Base-by-base conservation (phyloP, 768 basidiomycete species). In the Boletales sp. region DNA sequence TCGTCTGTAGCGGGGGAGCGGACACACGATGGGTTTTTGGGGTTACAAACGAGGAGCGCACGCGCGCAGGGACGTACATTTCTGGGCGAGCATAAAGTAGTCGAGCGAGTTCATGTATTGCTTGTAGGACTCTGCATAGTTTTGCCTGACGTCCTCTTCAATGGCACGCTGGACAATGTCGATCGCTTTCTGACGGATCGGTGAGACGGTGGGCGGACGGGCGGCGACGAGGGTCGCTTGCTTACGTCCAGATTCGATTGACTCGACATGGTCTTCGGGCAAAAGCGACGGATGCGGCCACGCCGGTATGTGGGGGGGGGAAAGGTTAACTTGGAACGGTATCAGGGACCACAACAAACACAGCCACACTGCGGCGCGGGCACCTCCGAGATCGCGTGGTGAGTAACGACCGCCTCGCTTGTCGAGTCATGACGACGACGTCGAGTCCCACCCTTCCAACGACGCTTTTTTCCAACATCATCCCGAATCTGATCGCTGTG, bases 81-180 rank as follows among this genome's bases (percentile, higher is more conserved):
- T 94, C 66, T 92, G 76, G 9, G 94, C 94, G 57, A 97, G 88
- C 89, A 97, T 92, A 69, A 99, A 99, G 67, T 95, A 99, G 66
- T 99, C 97, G 52, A 98, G 79, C 1, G 91, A 80, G 77, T 97
- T 95, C 75, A 88, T 86, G 72, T 97, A 97, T 56, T 84, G 81
- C 73, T 90, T 94, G 81, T 91, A 95, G 17, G 94, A 94, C 61
- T 94, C 93, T 7, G 81, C 74, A 72, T 97, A 99, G 71, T 97
- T 91, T 69, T 88, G 86, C 68, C 93, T 93, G 53, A 79, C 78
- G 72, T 99, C 97, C 54, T 90, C 87, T 50, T 94, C 93, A 61
- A 95, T 94, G 50, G 94, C 94, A 56, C 82, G 81, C 71, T 94
- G 90, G 21, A 97, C 91, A 50, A 97, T 82, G 60, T 91, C 90